Evolutionary conservation across 179 eudicot genomes (phyloP).

Genomic region (Silene vulgaris): DNA sequence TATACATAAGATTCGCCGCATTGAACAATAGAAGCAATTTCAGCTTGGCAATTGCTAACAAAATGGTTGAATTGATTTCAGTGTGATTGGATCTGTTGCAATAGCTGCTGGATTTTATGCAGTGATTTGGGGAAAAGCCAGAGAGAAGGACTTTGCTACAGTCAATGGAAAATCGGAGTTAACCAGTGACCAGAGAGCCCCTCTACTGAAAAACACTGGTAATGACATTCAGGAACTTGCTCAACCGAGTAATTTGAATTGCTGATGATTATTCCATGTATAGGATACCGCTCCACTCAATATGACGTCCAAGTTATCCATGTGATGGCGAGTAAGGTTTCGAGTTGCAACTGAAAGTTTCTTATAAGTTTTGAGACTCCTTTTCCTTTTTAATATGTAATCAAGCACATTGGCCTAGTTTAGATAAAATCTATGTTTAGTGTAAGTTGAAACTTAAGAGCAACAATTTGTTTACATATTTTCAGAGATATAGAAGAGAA

Average conservation of each 20-base stretch:
- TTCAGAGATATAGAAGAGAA: not conserved
- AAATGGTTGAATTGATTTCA: conserved; percentile 27
- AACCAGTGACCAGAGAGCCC: conserved; percentile 30
- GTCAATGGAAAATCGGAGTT: conserved; percentile 32
- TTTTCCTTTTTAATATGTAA: not conserved
- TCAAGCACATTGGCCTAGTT: not conserved
- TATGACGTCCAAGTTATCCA: not conserved
- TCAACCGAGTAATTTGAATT: conserved; percentile 4
- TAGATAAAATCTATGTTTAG: not conserved
- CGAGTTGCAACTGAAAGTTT: not conserved
- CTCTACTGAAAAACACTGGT: conserved; percentile 39
- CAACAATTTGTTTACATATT: too few species aligned
- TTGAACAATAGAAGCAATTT: not conserved
- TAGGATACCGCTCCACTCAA: not conserved
- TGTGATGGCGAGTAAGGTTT: not conserved
- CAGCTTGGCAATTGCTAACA: conserved; percentile 4
- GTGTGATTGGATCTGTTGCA: conserved; percentile 66
- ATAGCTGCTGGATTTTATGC: conserved; percentile 73
- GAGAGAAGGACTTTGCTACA: conserved; percentile 39
- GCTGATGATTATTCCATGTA: not conserved
- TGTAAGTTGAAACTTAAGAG: not conserved
- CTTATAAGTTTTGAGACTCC: not conserved
- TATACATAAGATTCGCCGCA: not conserved
- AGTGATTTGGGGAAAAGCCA: conserved; percentile 84
- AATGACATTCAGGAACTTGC: not conserved